Evolutionary conservation across 2,329 filamentous ascomycete species (phyloP).

Genomic region (Neonectria coccinea): DNA sequence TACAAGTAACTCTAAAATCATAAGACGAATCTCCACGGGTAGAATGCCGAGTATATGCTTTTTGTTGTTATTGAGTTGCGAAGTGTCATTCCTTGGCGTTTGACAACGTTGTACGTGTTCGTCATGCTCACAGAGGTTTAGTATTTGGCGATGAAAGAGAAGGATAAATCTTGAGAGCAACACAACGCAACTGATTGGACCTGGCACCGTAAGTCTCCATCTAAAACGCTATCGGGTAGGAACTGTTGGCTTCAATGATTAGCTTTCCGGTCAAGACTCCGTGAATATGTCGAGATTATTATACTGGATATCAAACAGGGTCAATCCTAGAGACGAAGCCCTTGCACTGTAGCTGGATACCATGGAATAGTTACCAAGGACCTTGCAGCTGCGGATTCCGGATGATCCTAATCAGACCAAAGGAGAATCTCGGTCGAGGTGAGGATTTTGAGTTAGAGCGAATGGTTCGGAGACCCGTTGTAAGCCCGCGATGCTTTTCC

Average conservation of each 20-base stretch:
- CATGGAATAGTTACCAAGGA: background rate
- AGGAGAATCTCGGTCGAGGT: constrained; percentile 9
- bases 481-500: background rate
- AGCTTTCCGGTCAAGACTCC: background rate
- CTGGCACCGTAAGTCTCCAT: too few species aligned
- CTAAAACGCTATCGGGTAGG: too few species aligned
- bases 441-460: constrained; percentile 5
- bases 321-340: background rate
- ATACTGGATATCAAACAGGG: background rate
- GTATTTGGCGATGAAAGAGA: too few species aligned
- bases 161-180: too few species aligned
- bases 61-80: too few species aligned
- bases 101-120: too few species aligned
- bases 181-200: too few species aligned
- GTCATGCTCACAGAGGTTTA: too few species aligned
- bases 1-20: constrained; percentile 19
- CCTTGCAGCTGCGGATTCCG: background rate
- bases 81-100: too few species aligned
- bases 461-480: constrained; percentile 11
- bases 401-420: constrained; percentile 2
- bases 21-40: constrained; percentile 14
- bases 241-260: background rate
- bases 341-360: background rate
- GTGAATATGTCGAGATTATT: background rate
- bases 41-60: constrained; percentile 13